These are phyloP conservation scores for Aureobasidium sp. DNA, from an alignment of 2,329 filamentous ascomycete species.

Conservation along the genomic window DNA sequence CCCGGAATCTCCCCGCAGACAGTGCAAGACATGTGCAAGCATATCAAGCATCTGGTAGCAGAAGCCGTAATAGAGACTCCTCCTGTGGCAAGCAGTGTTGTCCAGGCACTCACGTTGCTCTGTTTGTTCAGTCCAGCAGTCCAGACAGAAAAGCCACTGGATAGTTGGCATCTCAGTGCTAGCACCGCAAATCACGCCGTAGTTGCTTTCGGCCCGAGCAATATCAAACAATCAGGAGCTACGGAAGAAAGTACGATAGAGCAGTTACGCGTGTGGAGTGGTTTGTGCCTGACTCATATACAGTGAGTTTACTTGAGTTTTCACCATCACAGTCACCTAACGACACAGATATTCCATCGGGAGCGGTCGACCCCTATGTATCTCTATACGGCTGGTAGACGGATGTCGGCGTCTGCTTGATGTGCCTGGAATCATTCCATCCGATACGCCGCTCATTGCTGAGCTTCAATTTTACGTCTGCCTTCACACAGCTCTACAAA, in stretches of 20 bases:
- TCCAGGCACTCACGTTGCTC: conserved; percentile 1
- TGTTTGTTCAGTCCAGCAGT: conserved; percentile 7
- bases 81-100: not conserved
- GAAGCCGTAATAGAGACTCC: conserved; percentile 10
- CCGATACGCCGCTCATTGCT: not conserved
- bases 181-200: conserved; percentile 11
- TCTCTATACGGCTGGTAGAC: not conserved
- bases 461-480: conserved; percentile 7
- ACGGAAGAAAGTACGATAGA: not conserved
- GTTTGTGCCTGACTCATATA: conserved; percentile 3
- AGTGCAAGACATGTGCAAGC: conserved; percentile 2
- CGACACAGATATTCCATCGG: conserved; percentile 8
- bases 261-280: conserved; percentile 7
- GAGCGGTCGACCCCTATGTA: not conserved
- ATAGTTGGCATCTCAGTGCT: conserved; percentile 12
- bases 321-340: too few species aligned
- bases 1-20: not conserved
- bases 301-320: conserved; percentile 8
- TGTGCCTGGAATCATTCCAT: not conserved
- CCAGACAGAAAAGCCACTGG: conserved; percentile 5
- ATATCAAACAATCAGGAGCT: not conserved
- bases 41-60: conserved; percentile 4
- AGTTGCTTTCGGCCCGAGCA: not conserved
- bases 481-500: not conserved
- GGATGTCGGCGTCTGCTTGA: conserved; percentile 1